Conservation (phyloP, 2,329 filamentous ascomycete genomes). For the Dothistroma septosporum region DNA sequence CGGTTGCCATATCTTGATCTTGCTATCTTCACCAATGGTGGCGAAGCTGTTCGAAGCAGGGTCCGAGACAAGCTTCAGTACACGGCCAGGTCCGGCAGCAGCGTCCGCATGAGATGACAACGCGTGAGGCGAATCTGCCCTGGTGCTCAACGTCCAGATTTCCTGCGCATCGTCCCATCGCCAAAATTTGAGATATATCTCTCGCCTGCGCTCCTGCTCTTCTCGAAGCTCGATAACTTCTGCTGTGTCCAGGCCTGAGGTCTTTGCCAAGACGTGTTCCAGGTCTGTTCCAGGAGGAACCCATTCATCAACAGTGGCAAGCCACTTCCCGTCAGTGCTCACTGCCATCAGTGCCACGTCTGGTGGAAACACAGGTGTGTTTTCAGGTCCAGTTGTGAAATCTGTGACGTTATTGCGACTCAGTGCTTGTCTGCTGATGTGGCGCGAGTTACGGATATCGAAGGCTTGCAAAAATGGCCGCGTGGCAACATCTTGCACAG, state of each 20-base stretch:
- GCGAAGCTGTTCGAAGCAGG: constrained; percentile 69
- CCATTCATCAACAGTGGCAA: constrained; percentile 92
- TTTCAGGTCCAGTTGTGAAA: constrained; percentile 68
- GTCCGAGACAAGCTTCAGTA: constrained; percentile 71
- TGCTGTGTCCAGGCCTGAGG: constrained; percentile 11
- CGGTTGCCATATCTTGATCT: constrained; percentile 77
- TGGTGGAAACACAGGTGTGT: constrained; percentile 70
- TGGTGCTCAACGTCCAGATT: constrained; percentile 70
- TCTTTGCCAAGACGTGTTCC: constrained; percentile 48
- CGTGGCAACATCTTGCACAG: constrained; percentile 33
- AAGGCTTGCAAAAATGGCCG: constrained; percentile 74
- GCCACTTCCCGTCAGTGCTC: constrained; percentile 78
- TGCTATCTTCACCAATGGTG: constrained; percentile 76
- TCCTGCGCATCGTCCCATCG: constrained; percentile 54
- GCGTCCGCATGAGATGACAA: constrained; percentile 29
- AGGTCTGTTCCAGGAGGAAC: constrained; percentile 67
- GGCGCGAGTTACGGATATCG: constrained; percentile 73
- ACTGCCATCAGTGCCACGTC: constrained; percentile 70
- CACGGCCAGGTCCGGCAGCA: constrained; percentile 43
- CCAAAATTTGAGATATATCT: constrained; percentile 92
- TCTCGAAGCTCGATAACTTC: constrained; percentile 37
- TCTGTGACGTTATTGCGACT: constrained; percentile 84
- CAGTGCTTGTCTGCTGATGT: constrained; percentile 80
- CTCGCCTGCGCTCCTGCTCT: constrained; percentile 52
- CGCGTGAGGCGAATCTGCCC: constrained; percentile 76